Conservation (phyloP, 2,329 filamentous ascomycete genomes). For the Xylaria multiplex region DNA sequence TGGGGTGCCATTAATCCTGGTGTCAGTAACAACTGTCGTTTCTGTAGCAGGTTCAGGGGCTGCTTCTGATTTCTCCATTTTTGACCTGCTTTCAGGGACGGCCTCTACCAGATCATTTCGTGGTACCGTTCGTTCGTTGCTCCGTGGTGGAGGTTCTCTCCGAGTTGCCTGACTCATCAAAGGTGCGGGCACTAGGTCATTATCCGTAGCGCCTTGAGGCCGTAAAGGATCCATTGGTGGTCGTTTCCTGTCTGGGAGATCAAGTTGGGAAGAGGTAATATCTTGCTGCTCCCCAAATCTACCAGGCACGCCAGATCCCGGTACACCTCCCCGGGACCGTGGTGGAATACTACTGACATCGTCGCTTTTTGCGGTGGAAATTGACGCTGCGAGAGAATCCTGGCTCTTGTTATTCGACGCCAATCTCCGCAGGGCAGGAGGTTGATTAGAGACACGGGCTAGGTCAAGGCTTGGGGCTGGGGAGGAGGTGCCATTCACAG, state of each 20-base stretch:
- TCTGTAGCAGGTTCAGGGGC: constrained; percentile 36
- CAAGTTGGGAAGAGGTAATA: constrained; percentile 52
- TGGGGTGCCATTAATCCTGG: constrained; percentile 37
- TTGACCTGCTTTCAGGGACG: constrained; percentile 48
- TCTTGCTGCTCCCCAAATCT: constrained; percentile 53
- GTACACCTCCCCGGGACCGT: constrained; percentile 63
- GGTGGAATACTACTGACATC: constrained; percentile 62
- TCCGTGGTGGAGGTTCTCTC: constrained; percentile 63
- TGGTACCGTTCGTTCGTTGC: constrained; percentile 59
- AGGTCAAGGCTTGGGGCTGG: constrained; percentile 65
- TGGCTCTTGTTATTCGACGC: constrained; percentile 65
- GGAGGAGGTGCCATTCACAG: constrained; percentile 57
- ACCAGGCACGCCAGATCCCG: constrained; percentile 53
- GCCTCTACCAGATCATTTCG: constrained; percentile 56
- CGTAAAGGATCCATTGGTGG: constrained; percentile 72
- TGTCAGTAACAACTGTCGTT: constrained; percentile 22
- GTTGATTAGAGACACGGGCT: constrained; percentile 54
- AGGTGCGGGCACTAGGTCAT: constrained; percentile 67
- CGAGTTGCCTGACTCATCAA: constrained; percentile 63
- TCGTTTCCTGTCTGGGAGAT: constrained; percentile 70
- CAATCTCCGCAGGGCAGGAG: constrained; percentile 57
- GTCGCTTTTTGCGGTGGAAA: constrained; percentile 60
- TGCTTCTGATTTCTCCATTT: constrained; percentile 49
- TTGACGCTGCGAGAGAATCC: constrained; percentile 64
- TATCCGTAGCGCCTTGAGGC: constrained; percentile 59